These are phyloP conservation scores for Exutisphaerella laricina DNA, from an alignment of 2,329 filamentous ascomycete species.

Conservation along the genomic window DNA sequence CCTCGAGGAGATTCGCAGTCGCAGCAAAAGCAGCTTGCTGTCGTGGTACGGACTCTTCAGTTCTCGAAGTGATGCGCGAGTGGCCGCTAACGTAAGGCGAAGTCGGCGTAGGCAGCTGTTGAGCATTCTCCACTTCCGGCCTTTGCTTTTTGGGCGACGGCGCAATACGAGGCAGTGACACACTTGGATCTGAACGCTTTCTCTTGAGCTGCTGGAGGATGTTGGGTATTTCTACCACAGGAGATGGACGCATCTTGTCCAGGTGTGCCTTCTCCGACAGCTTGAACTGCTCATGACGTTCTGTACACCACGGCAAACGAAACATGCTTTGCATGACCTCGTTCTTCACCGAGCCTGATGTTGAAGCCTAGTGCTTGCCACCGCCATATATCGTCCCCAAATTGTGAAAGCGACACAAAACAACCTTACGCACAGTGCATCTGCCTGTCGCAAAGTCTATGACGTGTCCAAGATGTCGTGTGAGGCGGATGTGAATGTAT, in stretches of 20 bases:
- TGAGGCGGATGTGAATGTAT: constrained; percentile 2
- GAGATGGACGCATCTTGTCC: constrained; percentile 39
- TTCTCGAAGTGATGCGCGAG: constrained; percentile 6
- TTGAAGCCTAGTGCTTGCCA: constrained; percentile 17
- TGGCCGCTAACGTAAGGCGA: constrained; percentile 8
- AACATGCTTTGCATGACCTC: constrained; percentile 47
- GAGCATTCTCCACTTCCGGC: constrained; percentile 31
- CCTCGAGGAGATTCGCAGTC: neutral
- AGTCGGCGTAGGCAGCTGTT: constrained; percentile 10
- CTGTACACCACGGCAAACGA: constrained; percentile 45
- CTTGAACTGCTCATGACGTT: constrained; percentile 23
- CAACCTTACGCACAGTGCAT: constrained; percentile 18
- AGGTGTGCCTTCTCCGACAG: constrained; percentile 31
- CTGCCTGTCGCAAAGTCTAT: constrained; percentile 11
- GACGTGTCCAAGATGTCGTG: constrained; percentile 9
- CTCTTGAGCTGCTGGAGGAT: constrained; percentile 53
- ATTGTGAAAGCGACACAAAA: constrained; percentile 22
- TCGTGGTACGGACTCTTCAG: neutral
- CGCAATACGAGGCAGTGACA: constrained; percentile 18
- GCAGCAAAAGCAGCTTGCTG: neutral
- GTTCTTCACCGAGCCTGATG: constrained; percentile 15
- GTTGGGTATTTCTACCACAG: constrained; percentile 42
- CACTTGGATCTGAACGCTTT: constrained; percentile 48
- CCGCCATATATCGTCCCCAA: constrained; percentile 24
- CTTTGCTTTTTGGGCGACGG: constrained; percentile 20